Evolutionary conservation across 2,329 filamentous ascomycete species (phyloP), one percentile per base, ranked within the genome.

Genomic region (Alternaria conjuncta): DNA sequence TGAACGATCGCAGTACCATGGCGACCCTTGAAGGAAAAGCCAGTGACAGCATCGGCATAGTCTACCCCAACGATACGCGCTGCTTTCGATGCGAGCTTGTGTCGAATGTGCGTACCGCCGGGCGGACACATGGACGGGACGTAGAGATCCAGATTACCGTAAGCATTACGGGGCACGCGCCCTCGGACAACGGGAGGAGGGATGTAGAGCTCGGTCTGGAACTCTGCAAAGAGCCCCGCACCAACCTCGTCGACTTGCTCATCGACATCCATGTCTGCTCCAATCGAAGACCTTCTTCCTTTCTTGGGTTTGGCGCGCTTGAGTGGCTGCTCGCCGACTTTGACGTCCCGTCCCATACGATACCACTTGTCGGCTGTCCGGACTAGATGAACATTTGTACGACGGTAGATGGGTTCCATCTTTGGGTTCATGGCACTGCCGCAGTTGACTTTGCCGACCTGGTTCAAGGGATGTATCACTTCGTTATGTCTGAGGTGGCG

Each of bases 291-390:
- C 9, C 68, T 68, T 51, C 70, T 61, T 3, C 63, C 66, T 61
- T 75, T 79, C 57, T 76, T 81, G 30, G 71, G 78, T 78, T 47
- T 79, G 32, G 84, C 79, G 75, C 90, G 90, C 76, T 97, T 98
- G 13, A 92, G 85, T 0, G 96, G 93, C 60, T 96, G 90, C 77
- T 97, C 92, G 13, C 91, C 89, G 13, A 70, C 69, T 47, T 89
- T 92, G 8, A 99, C 88, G 67, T 94, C 90, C 25, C 93, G 86
- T 0, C 96, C 96, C 63, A 95, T 81, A 3, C 94, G 89, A 78
- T 96, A 97, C 96, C 96, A 99, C 67, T 92, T 93, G 69, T 97
- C 93, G 4, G 89, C 89, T 65, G 89, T 96, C 65, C 90, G 88
- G 1, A 93, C 93, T 6, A 89, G 74, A 56, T 92, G 89, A 0